Evolutionary conservation across 306 rosid genomes (phyloP).

Genomic region (Astragalus glycyphyllos): DNA sequence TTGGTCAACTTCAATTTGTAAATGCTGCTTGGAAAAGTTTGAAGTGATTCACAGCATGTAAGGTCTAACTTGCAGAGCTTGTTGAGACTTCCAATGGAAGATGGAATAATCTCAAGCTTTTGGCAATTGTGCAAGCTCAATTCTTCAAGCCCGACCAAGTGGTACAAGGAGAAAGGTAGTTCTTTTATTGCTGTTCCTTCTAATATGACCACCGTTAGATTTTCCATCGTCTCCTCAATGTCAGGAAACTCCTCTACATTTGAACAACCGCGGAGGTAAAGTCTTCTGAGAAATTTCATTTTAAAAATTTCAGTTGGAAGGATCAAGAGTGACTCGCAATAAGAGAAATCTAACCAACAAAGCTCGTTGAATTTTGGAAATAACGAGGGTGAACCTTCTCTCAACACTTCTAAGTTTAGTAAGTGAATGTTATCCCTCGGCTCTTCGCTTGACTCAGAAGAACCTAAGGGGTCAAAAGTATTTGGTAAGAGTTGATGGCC

Average conservation of each 20-base stretch:
- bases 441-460: background rate
- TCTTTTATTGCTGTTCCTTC: conserved; percentile 13
- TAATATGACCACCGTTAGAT: background rate
- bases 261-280: background rate
- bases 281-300: conserved; percentile 17
- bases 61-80: conserved; percentile 30
- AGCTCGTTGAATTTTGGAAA: background rate
- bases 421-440: conserved; percentile 23
- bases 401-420: background rate
- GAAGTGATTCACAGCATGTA: conserved; percentile 32
- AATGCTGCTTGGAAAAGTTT: conserved; percentile 38
- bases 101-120: conserved; percentile 35
- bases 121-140: conserved; percentile 14
- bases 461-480: conserved; percentile 20
- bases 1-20: conserved; percentile 31
- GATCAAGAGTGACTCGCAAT: conserved; percentile 36
- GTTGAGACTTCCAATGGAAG: conserved; percentile 38
- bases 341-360: conserved; percentile 36
- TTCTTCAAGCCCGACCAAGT: conserved; percentile 35
- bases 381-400: conserved; percentile 13
- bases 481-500: too few species aligned
- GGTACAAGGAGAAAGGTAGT: conserved; percentile 26
- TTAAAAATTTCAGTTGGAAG: conserved; percentile 10
- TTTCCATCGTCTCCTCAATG: background rate
- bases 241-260: conserved; percentile 10